Conservation (phyloP, 2,329 filamentous ascomycete species). For the Penicillium decumbens region DNA sequence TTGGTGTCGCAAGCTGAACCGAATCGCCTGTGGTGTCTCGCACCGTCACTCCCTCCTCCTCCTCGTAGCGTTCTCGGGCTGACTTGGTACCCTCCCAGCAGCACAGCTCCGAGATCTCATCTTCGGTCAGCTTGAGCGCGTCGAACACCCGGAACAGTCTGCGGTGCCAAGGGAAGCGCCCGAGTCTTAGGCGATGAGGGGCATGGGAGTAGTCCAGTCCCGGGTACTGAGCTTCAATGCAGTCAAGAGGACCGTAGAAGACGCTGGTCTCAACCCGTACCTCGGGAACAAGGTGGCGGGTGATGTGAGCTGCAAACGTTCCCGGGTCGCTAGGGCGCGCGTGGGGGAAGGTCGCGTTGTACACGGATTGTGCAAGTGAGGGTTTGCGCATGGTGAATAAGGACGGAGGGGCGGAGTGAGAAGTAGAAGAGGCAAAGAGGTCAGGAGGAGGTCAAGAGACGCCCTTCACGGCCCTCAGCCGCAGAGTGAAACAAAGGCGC, state of each 20-base stretch:
- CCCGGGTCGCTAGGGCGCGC: constrained; percentile 54
- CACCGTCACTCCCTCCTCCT: constrained; percentile 56
- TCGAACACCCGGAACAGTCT: constrained; percentile 60
- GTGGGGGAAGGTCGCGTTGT: constrained; percentile 55
- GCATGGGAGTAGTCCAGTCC: constrained; percentile 60
- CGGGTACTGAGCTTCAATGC: constrained; percentile 62
- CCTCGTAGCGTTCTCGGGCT: constrained; percentile 44
- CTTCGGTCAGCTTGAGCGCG: constrained; percentile 53
- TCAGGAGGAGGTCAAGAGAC: neutral
- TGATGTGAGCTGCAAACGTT: constrained; percentile 56
- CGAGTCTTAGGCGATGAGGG: constrained; percentile 59
- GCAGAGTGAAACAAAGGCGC: constrained; percentile 7
- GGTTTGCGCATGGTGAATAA: constrained; percentile 54
- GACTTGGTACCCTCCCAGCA: constrained; percentile 54
- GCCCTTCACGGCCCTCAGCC: neutral
- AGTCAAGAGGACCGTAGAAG: constrained; percentile 62
- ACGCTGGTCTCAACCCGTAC: constrained; percentile 60
- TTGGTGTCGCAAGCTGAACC: constrained; percentile 49
- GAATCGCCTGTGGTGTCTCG: constrained; percentile 58
- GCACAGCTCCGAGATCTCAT: constrained; percentile 59
- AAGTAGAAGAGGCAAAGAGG: neutral
- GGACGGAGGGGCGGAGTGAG: neutral
- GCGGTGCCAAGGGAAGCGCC: constrained; percentile 58
- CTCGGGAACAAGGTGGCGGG: constrained; percentile 60
- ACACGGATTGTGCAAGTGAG: constrained; percentile 55